Percentiles rank a stretch among this genome's conserved stretches.
Conservation (phyloP, 257 asterid species). For the Handroanthus guayacan region DNA sequence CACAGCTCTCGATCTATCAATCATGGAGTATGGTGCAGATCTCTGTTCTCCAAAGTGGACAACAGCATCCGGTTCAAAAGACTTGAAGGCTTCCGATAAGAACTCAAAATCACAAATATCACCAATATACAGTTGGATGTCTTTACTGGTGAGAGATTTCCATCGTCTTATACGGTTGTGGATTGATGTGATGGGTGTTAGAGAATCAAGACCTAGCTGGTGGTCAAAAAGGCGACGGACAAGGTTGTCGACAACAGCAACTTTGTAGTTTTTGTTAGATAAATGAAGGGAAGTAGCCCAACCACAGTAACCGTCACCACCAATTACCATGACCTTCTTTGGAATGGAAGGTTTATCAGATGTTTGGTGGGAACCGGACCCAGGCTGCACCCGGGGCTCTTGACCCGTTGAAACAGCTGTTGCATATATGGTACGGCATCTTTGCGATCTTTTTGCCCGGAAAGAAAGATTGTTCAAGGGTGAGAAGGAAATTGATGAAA, state of each 20-base stretch:
- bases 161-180: constrained; percentile 83
- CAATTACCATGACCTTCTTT: constrained; percentile 91
- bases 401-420: constrained; percentile 65
- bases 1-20: constrained; percentile 89
- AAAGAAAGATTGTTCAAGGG: constrained; percentile 37
- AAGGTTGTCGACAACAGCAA: constrained; percentile 86
- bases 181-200: constrained; percentile 87
- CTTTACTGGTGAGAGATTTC: constrained; percentile 83
- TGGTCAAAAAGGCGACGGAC: constrained; percentile 88
- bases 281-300: constrained; percentile 51
- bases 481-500: constrained; percentile 39
- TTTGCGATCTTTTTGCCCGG: constrained; percentile 32
- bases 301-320: constrained; percentile 88
- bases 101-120: constrained; percentile 95
- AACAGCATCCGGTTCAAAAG: constrained; percentile 85
- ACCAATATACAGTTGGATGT: constrained; percentile 74
- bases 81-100: constrained; percentile 72
- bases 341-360: constrained; percentile 43
- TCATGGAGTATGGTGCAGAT: constrained; percentile 98
- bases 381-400: constrained; percentile 55
- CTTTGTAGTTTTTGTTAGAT: constrained; percentile 53
- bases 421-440: constrained; percentile 40
- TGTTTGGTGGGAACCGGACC: constrained; percentile 43
- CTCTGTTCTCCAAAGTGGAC: constrained; percentile 98
- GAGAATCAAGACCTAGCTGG: constrained; percentile 92